These are phyloP conservation scores for Aspergillus sclerotiicarbonarius DNA, from an alignment of 495 filamentous ascomycete species.

Conservation along the genomic window DNA sequence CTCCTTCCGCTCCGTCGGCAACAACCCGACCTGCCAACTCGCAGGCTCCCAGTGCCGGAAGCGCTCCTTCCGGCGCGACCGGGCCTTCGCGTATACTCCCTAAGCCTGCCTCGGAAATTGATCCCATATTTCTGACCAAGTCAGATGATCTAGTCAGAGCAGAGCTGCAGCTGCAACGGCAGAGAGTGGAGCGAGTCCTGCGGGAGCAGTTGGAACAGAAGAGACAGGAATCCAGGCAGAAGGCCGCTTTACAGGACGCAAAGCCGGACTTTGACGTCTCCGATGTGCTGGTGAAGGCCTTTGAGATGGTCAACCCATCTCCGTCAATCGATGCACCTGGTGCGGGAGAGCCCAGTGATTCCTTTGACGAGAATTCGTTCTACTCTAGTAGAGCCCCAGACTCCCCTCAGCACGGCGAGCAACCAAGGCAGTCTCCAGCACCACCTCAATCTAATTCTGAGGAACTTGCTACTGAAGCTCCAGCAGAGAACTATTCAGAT, in stretches of 20 bases:
- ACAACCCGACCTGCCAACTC: conserved; percentile 24
- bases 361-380: conserved; percentile 90
- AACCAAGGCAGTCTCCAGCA: conserved; percentile 30
- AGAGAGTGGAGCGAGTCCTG: conserved; percentile 73
- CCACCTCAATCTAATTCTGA: conserved; percentile 23
- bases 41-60: conserved; percentile 30
- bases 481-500: conserved; percentile 38
- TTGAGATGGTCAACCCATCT: conserved; percentile 67
- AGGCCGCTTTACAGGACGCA: conserved; percentile 55
- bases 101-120: conserved; percentile 53
- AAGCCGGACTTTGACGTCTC: conserved; percentile 72
- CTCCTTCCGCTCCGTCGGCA: conserved; percentile 24
- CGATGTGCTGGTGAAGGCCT: conserved; percentile 68
- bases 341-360: conserved; percentile 63
- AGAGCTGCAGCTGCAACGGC: conserved; percentile 75
- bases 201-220: conserved; percentile 71
- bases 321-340: conserved; percentile 51
- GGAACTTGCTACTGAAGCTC: conserved; percentile 23
- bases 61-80: conserved; percentile 25
- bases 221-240: conserved; percentile 53
- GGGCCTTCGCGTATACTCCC: conserved; percentile 35
- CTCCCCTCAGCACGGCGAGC: conserved; percentile 38
- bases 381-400: conserved; percentile 78
- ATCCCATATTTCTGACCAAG: conserved; percentile 80
- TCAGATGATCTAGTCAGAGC: conserved; percentile 80